These are phyloP conservation scores for Isabelozyma pseudorhagii DNA, from an alignment of 805 yeast species.

Conservation along the genomic window DNA sequence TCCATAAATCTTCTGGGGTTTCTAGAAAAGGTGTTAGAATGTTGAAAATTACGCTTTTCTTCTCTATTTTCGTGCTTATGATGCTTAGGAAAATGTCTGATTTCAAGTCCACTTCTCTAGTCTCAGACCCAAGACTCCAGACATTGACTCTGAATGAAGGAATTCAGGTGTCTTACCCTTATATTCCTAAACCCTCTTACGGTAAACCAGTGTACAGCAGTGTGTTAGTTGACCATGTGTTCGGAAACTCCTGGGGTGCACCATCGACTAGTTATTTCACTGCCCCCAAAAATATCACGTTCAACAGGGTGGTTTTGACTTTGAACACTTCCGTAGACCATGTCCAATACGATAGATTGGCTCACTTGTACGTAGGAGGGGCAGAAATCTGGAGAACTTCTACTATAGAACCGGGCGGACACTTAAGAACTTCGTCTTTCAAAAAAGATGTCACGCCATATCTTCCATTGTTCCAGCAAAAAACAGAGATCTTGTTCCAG, in stretches of 20 bases:
- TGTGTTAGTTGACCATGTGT: constrained; percentile 42
- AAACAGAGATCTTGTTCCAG: constrained; percentile 48
- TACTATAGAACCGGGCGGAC: constrained; percentile 59
- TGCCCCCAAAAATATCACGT: constrained; percentile 42
- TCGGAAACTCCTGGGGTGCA: constrained; percentile 60
- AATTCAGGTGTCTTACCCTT: constrained; percentile 25
- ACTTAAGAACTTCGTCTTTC: constrained; percentile 43
- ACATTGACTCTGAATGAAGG: constrained; percentile 10
- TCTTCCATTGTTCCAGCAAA: constrained; percentile 45
- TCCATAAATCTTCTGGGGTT: no score
- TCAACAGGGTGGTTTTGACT: constrained; percentile 52
- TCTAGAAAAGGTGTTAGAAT: no score
- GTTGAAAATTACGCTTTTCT: no score
- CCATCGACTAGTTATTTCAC: constrained; percentile 43
- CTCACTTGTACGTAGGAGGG: constrained; percentile 60
- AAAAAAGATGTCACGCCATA: constrained; percentile 66
- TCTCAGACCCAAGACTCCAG: background rate
- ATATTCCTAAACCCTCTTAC: constrained; percentile 16
- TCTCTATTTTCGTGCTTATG: no score
- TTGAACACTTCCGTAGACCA: constrained; percentile 54
- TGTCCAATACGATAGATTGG: constrained; percentile 63
- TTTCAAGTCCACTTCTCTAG: background rate
- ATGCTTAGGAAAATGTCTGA: no score
- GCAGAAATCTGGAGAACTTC: constrained; percentile 80
- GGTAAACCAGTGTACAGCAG: constrained; percentile 39